phyloP scores from a whole-genome alignment of 2,329 filamentous ascomycete species.

The Trichoderma asperellum region DNA sequence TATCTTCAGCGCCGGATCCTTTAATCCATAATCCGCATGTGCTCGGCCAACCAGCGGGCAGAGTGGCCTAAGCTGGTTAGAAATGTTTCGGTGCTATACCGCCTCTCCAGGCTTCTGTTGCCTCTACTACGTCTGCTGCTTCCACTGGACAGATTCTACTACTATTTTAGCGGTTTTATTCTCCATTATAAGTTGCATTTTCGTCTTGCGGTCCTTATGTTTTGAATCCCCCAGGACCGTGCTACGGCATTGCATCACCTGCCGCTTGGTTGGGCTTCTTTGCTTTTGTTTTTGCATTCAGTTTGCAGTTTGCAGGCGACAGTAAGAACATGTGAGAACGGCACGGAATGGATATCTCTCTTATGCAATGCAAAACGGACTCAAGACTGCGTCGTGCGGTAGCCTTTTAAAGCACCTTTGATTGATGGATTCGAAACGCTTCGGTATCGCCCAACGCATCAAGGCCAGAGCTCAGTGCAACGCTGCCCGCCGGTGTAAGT shows the following conservation, averaged over 20 bases:
- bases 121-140: background rate
- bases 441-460: conserved; percentile 16
- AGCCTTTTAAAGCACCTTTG: background rate
- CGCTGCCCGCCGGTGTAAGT: background rate
- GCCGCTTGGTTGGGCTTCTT: background rate
- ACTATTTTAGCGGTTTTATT: background rate
- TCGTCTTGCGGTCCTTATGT: background rate
- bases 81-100: background rate
- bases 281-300: background rate
- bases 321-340: background rate
- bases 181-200: background rate
- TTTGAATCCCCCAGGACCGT: background rate
- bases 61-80: background rate
- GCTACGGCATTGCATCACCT: background rate
- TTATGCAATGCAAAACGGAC: background rate
- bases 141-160: background rate
- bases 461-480: background rate
- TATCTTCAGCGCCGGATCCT: conserved; percentile 9
- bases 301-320: background rate
- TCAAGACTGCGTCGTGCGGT: background rate
- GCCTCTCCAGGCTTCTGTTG: background rate
- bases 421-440: background rate
- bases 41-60: background rate
- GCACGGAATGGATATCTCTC: background rate
- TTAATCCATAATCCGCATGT: background rate